Base-by-base conservation (phyloP, 2,329 filamentous ascomycete genomes). In the Didymella pinodella region DNA sequence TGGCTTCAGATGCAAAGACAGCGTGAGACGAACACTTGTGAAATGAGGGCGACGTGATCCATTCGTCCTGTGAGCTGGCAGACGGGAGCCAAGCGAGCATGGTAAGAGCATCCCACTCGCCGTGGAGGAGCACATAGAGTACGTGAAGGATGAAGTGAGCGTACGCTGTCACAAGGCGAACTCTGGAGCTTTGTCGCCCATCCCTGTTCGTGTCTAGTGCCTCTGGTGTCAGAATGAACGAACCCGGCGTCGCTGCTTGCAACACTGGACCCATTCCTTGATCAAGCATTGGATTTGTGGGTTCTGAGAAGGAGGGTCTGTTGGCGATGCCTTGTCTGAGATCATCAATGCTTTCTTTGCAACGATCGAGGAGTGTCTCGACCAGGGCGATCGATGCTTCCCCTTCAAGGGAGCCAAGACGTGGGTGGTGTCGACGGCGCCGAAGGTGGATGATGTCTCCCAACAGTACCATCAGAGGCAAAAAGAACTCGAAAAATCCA, bases 11-110 rank as follows among this genome's bases (percentile, higher is more conserved):
- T 25, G 48, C 48, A 4, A 32, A 26, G 5, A 51, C 48, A 29
- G 48, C 48, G 16, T 51, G 48, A 4, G 48, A 51, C 16, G 48
- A 51, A 22, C 48, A 51, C 4, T 51, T 51, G 38, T 51, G 48
- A 8, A 51, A 51, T 7, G 48, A 51, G 10, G 48, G 48, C 11
- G 48, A 34, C 26, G 48, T 51, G 16, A 51, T 51, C 48, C 48
- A 51, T 25, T 51, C 48, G 18, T 40, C 29, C 14, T 51, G 48
- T 7, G 38, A 32, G 5, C 38, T 41, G 28, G 28, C 38, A n/a
- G 38, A 40, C 10, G 48, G 48, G n/a, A 51, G 28, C 48, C 48
- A 51, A 40, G 48, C 48, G n/a, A 51, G 48, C 48, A 51, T 51
- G 2, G 48, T 51, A 2, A 51, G 28, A 3, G 48, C 48, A n/a